Conservation (phyloP, 148 eudicot species). For the Tetragonia tetragonoides region DNA sequence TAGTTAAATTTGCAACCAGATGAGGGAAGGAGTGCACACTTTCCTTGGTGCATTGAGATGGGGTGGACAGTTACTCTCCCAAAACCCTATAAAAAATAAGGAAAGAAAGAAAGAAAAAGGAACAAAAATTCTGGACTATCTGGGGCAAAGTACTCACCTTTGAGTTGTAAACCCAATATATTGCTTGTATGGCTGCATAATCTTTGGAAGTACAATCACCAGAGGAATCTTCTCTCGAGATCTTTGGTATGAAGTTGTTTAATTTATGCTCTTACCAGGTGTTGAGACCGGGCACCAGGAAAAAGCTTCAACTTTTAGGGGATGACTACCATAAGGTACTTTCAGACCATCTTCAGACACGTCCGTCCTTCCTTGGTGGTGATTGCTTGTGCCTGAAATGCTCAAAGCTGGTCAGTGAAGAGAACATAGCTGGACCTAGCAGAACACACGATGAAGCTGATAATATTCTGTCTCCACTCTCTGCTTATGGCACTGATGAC, state of each 20-base stretch:
- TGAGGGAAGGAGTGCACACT: background rate
- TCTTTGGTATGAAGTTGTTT: background rate
- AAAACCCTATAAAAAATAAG: background rate
- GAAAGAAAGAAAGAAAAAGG: background rate
- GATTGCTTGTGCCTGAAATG: conserved; percentile 55
- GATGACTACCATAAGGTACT: conserved; percentile 42
- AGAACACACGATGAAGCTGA: background rate
- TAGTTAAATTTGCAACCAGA: background rate
- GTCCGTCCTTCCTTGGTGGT: conserved; percentile 60
- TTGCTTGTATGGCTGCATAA: too few relatives aligned
- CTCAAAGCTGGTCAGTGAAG: conserved; percentile 9
- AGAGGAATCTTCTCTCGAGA: background rate
- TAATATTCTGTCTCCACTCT: conserved; percentile 8
- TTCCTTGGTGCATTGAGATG: background rate
- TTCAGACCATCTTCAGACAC: conserved; percentile 36
- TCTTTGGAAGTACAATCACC: background rate
- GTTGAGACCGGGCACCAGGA: conserved; percentile 52
- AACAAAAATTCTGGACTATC: background rate
- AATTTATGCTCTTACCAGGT: conserved; percentile 40
- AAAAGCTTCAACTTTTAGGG: conserved; percentile 47
- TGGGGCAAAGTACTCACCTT: background rate
- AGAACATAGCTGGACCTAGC: conserved; percentile 16
- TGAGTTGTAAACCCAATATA: background rate
- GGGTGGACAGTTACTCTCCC: background rate
- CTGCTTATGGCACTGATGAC: conserved; percentile 12